Percentiles rank a stretch among this genome's conserved stretches.
Evolutionary conservation across 1,284 basidiomycete genomes (phyloP).

Genomic region (Trichosporon asahii): DNA sequence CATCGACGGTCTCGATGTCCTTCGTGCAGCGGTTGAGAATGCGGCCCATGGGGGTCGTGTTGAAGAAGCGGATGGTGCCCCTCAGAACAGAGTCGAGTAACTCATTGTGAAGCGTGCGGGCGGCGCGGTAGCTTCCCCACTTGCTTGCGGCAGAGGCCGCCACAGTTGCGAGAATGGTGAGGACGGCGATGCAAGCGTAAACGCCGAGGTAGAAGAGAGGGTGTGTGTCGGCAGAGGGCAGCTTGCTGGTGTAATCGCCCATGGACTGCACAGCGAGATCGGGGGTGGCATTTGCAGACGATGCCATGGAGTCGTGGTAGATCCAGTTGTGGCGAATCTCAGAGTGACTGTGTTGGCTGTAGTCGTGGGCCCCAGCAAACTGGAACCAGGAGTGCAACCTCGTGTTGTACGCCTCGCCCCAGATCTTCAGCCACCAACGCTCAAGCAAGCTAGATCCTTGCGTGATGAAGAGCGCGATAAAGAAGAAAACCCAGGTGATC

Average conservation of each 20-base stretch:
- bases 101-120: constrained; percentile 41
- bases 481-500: constrained; percentile 42
- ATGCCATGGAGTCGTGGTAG: constrained; percentile 20
- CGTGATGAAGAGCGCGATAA: constrained; percentile 37
- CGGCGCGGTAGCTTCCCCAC: constrained; percentile 59
- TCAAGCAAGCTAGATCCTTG: constrained; percentile 56
- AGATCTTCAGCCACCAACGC: constrained; percentile 69
- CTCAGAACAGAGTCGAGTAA: constrained; percentile 42
- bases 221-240: constrained; percentile 50
- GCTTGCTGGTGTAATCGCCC: constrained; percentile 11
- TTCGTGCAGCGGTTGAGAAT: constrained; percentile 75
- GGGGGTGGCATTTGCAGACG: background rate
- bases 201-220: constrained; percentile 53
- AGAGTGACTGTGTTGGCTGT: constrained; percentile 20
- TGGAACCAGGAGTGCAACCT: constrained; percentile 28
- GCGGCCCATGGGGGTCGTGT: constrained; percentile 55
- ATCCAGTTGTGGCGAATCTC: constrained; percentile 33
- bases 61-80: constrained; percentile 49
- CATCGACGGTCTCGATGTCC: constrained; percentile 76
- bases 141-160: constrained; percentile 40
- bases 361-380: background rate
- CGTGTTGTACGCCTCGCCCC: constrained; percentile 50
- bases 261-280: constrained; percentile 13
- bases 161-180: constrained; percentile 41
- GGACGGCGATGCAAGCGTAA: constrained; percentile 43